Conservation (phyloP, 345 rosid species). For the Eucalyptus rudis region DNA sequence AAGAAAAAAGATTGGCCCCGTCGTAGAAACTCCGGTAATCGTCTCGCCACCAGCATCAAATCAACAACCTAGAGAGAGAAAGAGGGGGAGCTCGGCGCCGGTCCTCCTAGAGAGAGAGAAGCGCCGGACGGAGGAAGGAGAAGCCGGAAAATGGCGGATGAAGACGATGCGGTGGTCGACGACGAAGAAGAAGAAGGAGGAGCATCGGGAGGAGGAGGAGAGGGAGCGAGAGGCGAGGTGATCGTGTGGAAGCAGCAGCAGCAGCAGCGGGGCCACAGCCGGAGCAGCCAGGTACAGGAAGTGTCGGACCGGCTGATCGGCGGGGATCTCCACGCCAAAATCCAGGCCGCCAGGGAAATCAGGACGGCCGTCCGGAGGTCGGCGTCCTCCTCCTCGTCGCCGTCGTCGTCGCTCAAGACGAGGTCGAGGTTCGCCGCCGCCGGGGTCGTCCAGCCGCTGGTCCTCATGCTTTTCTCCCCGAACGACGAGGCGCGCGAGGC, state of each 20-base stretch:
- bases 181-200: neutral
- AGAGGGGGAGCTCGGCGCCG: neutral
- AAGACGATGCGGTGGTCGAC: neutral
- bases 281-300: neutral
- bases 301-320: constrained; percentile 33
- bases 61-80: neutral
- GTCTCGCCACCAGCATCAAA: neutral
- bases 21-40: neutral
- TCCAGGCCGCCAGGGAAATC: constrained; percentile 55
- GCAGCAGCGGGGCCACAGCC: neutral
- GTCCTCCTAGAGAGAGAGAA: neutral
- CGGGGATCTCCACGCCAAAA: constrained; percentile 51
- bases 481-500: constrained; percentile 51
- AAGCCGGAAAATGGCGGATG: neutral
- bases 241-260: neutral
- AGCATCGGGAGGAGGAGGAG: neutral
- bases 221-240: neutral
- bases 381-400: neutral
- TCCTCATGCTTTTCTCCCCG: constrained; percentile 47
- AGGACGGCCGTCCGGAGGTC: constrained; percentile 43
- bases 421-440: constrained; percentile 60
- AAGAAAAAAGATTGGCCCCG: neutral
- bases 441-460: constrained; percentile 62
- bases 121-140: neutral
- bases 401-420: constrained; percentile 21